phyloP scores from a whole-genome alignment of 345 rosid species.

The Dimocarpus longan region DNA sequence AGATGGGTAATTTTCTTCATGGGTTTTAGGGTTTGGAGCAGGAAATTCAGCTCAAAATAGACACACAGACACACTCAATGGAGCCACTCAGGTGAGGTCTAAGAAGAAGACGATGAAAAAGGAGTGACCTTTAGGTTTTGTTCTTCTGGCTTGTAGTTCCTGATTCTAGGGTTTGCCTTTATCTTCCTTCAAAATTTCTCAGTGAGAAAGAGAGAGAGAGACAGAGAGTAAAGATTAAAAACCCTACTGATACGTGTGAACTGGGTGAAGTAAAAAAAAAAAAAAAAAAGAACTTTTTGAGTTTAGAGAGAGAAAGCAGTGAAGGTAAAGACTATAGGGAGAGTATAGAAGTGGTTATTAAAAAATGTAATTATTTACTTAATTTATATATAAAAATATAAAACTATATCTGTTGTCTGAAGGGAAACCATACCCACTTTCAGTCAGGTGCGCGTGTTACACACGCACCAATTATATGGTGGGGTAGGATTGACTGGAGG shows the following conservation, averaged over 20 bases:
- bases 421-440: not conserved
- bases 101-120: constrained; percentile 19
- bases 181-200: constrained; percentile 47
- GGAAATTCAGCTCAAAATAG: constrained; percentile 33
- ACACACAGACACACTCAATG: constrained; percentile 22
- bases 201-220: constrained; percentile 34
- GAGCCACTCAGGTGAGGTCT: constrained; percentile 33
- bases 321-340: not conserved
- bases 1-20: constrained; percentile 34
- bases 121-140: constrained; percentile 39
- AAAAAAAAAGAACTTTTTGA: constrained; percentile 24
- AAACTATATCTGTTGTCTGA: constrained; percentile 27
- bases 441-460: not conserved
- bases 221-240: constrained; percentile 54
- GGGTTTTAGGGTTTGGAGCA: constrained; percentile 39
- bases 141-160: constrained; percentile 1
- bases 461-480: constrained; percentile 11
- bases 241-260: constrained; percentile 57
- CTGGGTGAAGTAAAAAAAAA: constrained; percentile 36
- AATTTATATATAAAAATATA: constrained; percentile 12
- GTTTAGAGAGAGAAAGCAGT: constrained; percentile 17
- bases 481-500: not conserved
- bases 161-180: constrained; percentile 35
- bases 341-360: constrained; percentile 1
- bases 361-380: not conserved